Evolutionary conservation across 2,329 filamentous ascomycete genomes (phyloP), one percentile per base, ranked within the genome.

Genomic region (Epichloe amarillans): DNA sequence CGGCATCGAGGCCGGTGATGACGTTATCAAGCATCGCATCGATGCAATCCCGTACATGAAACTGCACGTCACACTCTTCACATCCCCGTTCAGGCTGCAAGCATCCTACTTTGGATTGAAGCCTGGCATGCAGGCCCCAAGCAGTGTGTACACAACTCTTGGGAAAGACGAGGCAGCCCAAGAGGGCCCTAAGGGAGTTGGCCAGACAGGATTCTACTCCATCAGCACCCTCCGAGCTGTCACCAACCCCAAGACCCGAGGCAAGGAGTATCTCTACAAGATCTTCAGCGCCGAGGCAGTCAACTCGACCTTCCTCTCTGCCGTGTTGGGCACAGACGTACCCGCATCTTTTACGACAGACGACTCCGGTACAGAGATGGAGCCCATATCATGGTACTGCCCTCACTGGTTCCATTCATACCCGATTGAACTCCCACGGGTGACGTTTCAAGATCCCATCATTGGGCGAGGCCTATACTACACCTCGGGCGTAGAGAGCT

Each of bases 51-150:
- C 88, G 0, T 98, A 96, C 64, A 86, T 88, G 3, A 77, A 79
- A 46, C 76, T 97, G 0, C 84, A 97, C 61, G 91, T 96, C 49
- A 97, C 91, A 0, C 78, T 97, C 1, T 91, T 98, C 60, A 75
- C 90, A 0, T 87, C 88, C 0, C 82, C 87, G 0, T 79, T 82
- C 58, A 74, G 70, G n/a, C 75, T 95, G n/a, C 82, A 79, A 19
- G 76, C 85, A 0, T 65, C 65, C 3, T 89, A 82, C 62, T 97
- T 97, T 72, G 79, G 80, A 51, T 72, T 94, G 2, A 61, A 72
- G 2, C 63, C 74, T 0, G 74, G 68, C n/a, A 67, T 71, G 33
- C 64, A 70, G 15, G 79, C 85, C 0, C 93, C 93, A 0, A 80
- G 80, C 53, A 81, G 79, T 19, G 77, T 98, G 45, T 79, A 96